Percentiles rank a stretch among this genome's conserved stretches.
Conservation (phyloP, 768 basidiomycete genomes). For the Albatrellus ellisii region DNA sequence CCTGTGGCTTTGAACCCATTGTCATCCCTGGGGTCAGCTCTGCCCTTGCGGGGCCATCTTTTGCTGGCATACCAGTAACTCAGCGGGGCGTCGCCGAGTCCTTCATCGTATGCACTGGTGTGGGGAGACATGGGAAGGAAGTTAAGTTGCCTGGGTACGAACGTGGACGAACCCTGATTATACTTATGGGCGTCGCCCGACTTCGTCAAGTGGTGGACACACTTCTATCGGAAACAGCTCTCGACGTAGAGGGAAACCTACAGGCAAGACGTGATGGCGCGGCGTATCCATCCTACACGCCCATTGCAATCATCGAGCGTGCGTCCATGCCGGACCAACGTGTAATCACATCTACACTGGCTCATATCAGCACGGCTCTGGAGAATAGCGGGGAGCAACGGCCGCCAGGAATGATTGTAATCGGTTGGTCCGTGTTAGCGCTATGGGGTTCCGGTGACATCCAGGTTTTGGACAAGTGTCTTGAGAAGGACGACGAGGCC, state of each 20-base stretch:
- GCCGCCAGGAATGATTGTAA: conserved; percentile 91
- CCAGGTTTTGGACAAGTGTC: conserved; percentile 50
- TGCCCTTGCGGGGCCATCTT: conserved; percentile 79
- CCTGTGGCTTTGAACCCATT: conserved; percentile 70
- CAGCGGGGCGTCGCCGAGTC: conserved; percentile 91
- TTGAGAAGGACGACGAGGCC: conserved; percentile 26
- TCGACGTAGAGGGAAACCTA: conserved; percentile 5
- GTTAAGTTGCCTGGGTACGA: conserved; percentile 85
- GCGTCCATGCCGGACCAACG: conserved; percentile 93
- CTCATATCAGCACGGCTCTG: conserved; percentile 55
- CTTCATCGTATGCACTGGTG: conserved; percentile 86
- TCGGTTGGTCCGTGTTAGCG: conserved; percentile 84
- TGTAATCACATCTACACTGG: conserved; percentile 65
- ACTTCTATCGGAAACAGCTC: conserved; percentile 21
- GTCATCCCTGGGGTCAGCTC: conserved; percentile 87
- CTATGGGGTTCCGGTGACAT: conserved; percentile 64
- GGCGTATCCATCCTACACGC: conserved; percentile 61
- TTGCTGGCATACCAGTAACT: conserved; percentile 88
- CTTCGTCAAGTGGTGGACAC: conserved; percentile 58
- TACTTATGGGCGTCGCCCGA: conserved; percentile 94
- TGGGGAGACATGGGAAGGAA: conserved; percentile 73
- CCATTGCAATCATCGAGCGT: conserved; percentile 90
- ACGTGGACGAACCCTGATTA: conserved; percentile 62
- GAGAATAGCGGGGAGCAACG: conserved; percentile 72
- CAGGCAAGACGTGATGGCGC: conserved; percentile 27